Base-by-base conservation (phyloP, 768 basidiomycete species). In the Boletus tomentosulus region DNA sequence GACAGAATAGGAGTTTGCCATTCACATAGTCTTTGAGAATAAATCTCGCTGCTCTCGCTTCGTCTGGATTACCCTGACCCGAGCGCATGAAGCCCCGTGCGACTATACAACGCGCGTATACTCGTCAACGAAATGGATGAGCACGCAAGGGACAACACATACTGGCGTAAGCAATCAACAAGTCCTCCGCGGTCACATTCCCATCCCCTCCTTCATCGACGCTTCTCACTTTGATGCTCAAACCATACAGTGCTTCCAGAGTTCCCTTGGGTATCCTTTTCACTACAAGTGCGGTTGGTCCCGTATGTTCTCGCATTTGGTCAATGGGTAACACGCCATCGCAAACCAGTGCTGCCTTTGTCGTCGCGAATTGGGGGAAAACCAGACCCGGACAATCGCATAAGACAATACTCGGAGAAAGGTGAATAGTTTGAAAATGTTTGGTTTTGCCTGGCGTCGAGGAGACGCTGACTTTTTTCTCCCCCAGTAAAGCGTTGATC, bases 301-400 rank as follows among this genome's bases (percentile, higher is more conserved):
- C 97, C 1, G 86, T 92, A 66, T 94, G 80, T 69, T 99, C 97
- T 60, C 89, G 80, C 79, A 98, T 83, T 71, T 98, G 97, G 67
- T 99, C 97, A 60, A 99, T 98, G 0, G 96, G 96, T 51, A 99
- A 72, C 2, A 98, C 94, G 51, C 97, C 97, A 65, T 98, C 94
- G 60, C 95, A 97, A 38, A 98, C 88, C 49, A 99, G 77, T 52
- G 95, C 94, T 10, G 96, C 97, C 68, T 92, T 93, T 3, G 94
- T 98, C 27, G 91, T 94, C 3, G 97, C 91, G 71, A 98, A 99
- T 64, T 99, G 97, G 6, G 97, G 97, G 66, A 98, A 98, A 35
- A 99, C 97, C 34, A 98, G 76, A 66, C 97, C 97, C 16, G 97
- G 97, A 73, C 97, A 99, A 73, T 99, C 97, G 61, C 95, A 98